A percentile compares a stretch with the other conserved stretches of the same genome.
Conservation (phyloP, 2,329 filamentous ascomycete species). For the Hypoxylon sp. region DNA sequence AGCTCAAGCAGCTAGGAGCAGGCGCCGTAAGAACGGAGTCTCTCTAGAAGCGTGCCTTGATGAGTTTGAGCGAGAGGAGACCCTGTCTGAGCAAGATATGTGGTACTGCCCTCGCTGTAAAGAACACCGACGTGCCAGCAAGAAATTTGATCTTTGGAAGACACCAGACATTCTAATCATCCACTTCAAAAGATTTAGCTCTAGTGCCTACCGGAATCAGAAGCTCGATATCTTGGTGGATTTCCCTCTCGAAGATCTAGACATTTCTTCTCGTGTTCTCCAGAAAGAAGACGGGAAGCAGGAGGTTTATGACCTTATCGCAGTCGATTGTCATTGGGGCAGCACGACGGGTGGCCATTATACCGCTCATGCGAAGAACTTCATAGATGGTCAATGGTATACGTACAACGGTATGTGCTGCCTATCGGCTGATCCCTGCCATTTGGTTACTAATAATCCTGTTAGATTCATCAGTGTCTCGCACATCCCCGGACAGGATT, state of each 20-base stretch:
- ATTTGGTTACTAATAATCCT: conserved; percentile 55
- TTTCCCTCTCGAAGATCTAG: conserved; percentile 88
- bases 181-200: conserved; percentile 95
- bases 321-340: conserved; percentile 95
- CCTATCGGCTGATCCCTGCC: neutral
- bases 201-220: conserved; percentile 82
- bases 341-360: conserved; percentile 96
- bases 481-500: conserved; percentile 70
- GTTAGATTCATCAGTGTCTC: conserved; percentile 79
- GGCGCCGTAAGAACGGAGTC: conserved; percentile 80
- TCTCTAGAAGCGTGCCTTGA: conserved; percentile 90
- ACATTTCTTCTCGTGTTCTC: conserved; percentile 83
- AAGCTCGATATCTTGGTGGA: conserved; percentile 93
- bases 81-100: conserved; percentile 93
- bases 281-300: conserved; percentile 84
- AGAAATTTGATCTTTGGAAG: conserved; percentile 98
- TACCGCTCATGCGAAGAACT: conserved; percentile 94
- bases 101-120: conserved; percentile 99
- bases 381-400: conserved; percentile 90
- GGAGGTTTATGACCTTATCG: conserved; percentile 92
- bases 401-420: conserved; percentile 87
- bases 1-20: conserved; percentile 71
- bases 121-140: conserved; percentile 89
- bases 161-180: conserved; percentile 94
- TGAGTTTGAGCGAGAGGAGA: conserved; percentile 94